Base-by-base conservation (phyloP, 2,329 filamentous ascomycete genomes). In the Penicillium sp. region DNA sequence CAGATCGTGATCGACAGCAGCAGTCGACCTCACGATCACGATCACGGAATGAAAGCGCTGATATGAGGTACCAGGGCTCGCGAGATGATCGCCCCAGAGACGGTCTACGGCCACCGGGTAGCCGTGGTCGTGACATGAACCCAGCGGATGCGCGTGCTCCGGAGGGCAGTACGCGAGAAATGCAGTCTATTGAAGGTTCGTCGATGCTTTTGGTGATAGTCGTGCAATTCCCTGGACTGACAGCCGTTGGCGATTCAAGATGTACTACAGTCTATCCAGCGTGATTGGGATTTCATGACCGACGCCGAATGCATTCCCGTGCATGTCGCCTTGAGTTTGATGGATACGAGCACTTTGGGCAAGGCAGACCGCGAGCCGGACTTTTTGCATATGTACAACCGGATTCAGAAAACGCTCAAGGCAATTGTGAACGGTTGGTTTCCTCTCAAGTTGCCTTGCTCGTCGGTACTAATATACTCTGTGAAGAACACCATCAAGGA, bases 271-370 rank as follows among this genome's bases (percentile, higher is more conserved):
- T 83, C 87, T 57, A 95, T 98, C 62, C 84, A 90, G 64, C 74
- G 79, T 47, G 89, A 95, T 64, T 98, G 93, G 91, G 85, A 87
- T 35, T 86, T 89, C 57, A 93, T 98, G 86, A 88, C 87, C 54
- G 79, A 86, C 59, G 85, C 85, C 52, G 85, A 93, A 63, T 96
- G 90, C 64, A 82, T 96, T 26, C 93, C 93, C 2, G 89, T 97
- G 28, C 90, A 97, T 68, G 81, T 96, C 42, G 89, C 91, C n/a
- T 77, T 98, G 38, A 90, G 96, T 70, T 77, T 98, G 54, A 87
- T 97, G 73, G 93, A 98, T 70, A 83, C 81, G 41, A 96, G 90
- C 74, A 97, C 91, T 4, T 82, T 98, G 45, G 93, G 93, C 16
- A 82, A 93, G 52, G 91, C 91, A 38, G 85, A 89, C 66, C 88